Base-by-base conservation (phyloP, 805 yeast genomes). In the Metschnikowia amazonensis region DNA sequence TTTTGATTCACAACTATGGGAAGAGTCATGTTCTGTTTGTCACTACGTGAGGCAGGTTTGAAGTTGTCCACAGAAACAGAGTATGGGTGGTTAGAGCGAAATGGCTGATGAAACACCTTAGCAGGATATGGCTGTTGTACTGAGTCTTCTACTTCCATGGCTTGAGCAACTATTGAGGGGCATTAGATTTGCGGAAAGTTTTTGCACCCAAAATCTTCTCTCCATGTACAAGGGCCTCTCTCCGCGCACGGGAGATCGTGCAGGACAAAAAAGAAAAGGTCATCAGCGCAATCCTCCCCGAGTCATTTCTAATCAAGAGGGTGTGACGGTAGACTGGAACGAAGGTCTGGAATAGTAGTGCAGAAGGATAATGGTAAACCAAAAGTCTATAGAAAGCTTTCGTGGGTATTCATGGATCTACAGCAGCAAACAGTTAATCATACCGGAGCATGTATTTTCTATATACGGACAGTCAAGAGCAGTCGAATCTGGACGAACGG, bases 361-460 rank as follows among this genome's bases (percentile, higher is more conserved):
- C n/a, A n/a, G n/a, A n/a, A n/a, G n/a, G n/a, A n/a, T n/a, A n/a
- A n/a, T n/a, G n/a, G n/a, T n/a, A n/a, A n/a, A n/a, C n/a, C n/a
- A n/a, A n/a, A n/a, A n/a, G n/a, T n/a, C n/a, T n/a, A n/a, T n/a
- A n/a, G n/a, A n/a, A n/a, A n/a, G n/a, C n/a, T n/a, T n/a, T n/a
- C n/a, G n/a, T n/a, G 20, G 13, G 13, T 16, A 16, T 16, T 7
- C 21, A 17, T 16, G 13, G 4, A 23, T 14, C 28, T 39, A 42
- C 43, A 39, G 33, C 11, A 16, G 10, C 23, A 27, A 24, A 13
- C 14, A 20, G n/a, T 20, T 32, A 30, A 25, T 45, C 57, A 53
- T 44, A 53, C 57, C 56, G 47, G 41, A 48, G 57, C 42, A 53
- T 53, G 57, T 53, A 53, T 48, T 48, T 45, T 51, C 57, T 53